phyloP scores from a whole-genome alignment of 768 basidiomycete genomes.

The Lactarius trivialis region DNA sequence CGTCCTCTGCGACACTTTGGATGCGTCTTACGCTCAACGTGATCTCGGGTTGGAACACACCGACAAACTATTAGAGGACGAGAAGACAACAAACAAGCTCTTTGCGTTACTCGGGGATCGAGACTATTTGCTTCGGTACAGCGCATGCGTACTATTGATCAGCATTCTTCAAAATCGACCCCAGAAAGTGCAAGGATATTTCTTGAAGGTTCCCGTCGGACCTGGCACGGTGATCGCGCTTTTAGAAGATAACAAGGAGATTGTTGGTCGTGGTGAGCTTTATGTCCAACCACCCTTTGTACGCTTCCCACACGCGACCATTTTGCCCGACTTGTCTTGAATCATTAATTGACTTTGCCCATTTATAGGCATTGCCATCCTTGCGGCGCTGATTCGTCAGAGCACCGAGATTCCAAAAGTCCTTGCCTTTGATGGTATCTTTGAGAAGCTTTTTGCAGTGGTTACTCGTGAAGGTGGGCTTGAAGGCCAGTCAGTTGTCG shows the following conservation, averaged over 20 bases:
- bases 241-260: conserved; percentile 81
- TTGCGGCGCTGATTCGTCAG: conserved; percentile 74
- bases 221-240: conserved; percentile 64
- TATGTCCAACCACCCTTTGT: background rate
- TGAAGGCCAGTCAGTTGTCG: conserved; percentile 82
- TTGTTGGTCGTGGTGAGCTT: conserved; percentile 75
- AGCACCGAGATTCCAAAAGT: conserved; percentile 95
- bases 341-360: background rate
- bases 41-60: conserved; percentile 82
- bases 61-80: conserved; percentile 66
- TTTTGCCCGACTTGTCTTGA: background rate
- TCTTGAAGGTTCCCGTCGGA: conserved; percentile 78
- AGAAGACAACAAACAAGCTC: conserved; percentile 66
- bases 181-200: conserved; percentile 80
- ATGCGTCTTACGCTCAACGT: conserved; percentile 38
- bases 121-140: conserved; percentile 78
- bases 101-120: conserved; percentile 71
- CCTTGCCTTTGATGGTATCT: conserved; percentile 92
- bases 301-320: background rate
- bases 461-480: conserved; percentile 84
- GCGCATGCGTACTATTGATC: conserved; percentile 74
- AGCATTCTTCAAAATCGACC: conserved; percentile 78
- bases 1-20: conserved; percentile 76
- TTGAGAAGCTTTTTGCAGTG: conserved; percentile 90
- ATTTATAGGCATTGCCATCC: conserved; percentile 72